Evolutionary conservation across 176 grass and related monocot species (phyloP).

Genomic region (Thalia dealbata): DNA sequence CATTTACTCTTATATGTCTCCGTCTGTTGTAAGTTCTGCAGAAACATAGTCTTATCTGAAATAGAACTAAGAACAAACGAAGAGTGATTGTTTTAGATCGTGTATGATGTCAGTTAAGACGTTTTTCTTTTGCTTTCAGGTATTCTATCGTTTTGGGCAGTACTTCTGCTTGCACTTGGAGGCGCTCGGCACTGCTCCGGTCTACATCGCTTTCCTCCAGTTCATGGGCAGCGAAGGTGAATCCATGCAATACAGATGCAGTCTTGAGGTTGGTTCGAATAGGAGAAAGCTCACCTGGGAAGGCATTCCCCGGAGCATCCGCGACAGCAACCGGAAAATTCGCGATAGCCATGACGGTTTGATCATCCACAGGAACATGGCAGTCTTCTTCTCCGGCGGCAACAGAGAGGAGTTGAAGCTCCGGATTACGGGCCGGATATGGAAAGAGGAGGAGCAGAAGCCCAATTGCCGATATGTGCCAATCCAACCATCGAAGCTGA

Average conservation of each 20-base stretch:
- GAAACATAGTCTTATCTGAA: too few relatives aligned
- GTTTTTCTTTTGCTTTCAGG: neutral
- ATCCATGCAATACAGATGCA: neutral
- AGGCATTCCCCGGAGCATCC: slow-evolving; percentile 7
- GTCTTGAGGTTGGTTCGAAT: neutral
- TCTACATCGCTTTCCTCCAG: slow-evolving; percentile 1
- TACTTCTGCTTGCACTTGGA: slow-evolving; percentile 11
- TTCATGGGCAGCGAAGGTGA: neutral
- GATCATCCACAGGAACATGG: slow-evolving; percentile 4
- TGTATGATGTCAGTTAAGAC: neutral
- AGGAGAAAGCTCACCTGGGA: slow-evolving; percentile 9
- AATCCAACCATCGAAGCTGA: neutral
- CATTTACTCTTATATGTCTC: too few relatives aligned
- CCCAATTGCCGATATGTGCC: neutral
- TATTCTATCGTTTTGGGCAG: neutral
- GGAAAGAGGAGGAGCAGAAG: slow-evolving; percentile 2
- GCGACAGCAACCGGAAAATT: neutral
- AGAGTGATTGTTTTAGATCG: neutral
- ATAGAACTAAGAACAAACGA: too few relatives aligned
- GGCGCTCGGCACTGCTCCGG: neutral
- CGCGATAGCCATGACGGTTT: neutral
- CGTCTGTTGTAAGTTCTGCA: too few relatives aligned
- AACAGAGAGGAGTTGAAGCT: slow-evolving; percentile 5
- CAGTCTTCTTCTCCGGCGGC: slow-evolving; percentile 6
- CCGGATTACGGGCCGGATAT: neutral